Evolutionary conservation across 1,139 yeast species (phyloP).

Genomic region (Tardiomyces blankii): DNA sequence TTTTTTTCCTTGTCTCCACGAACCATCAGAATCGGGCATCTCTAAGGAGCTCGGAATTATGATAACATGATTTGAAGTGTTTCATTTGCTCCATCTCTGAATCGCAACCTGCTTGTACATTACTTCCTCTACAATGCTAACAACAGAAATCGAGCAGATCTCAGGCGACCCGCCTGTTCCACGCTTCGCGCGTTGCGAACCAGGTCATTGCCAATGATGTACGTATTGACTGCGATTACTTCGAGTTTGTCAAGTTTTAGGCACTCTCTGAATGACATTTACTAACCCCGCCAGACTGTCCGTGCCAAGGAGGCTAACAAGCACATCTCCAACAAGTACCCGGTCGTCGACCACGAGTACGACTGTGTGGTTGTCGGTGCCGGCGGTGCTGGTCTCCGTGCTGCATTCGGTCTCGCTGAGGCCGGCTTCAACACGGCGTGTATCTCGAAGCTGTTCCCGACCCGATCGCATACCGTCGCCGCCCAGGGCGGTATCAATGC

Average conservation of each 20-base stretch:
- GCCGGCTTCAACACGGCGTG: slow-evolving; percentile 98
- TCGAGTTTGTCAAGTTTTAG: background rate
- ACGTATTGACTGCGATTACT: slow-evolving; percentile 8
- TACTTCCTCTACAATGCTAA: too few species aligned
- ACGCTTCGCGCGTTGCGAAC: slow-evolving; percentile 15
- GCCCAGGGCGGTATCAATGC: slow-evolving; percentile 99
- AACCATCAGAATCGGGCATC: too few species aligned
- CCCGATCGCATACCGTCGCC: slow-evolving; percentile 97
- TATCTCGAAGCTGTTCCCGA: slow-evolving; percentile 93
- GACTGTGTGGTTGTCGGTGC: slow-evolving; percentile 98
- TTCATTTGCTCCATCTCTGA: too few species aligned
- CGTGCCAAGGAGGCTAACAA: slow-evolving; percentile 30
- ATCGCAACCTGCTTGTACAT: too few species aligned
- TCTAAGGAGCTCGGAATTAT: too few species aligned
- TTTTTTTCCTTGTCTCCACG: too few species aligned
- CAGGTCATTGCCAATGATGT: slow-evolving; percentile 19
- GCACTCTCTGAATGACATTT: background rate
- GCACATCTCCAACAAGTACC: slow-evolving; percentile 54
- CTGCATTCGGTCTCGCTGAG: slow-evolving; percentile 94
- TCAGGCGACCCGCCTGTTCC: slow-evolving; percentile 14
- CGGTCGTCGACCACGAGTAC: slow-evolving; percentile 88
- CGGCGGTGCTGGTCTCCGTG: slow-evolving; percentile 98
- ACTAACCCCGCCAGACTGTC: slow-evolving; percentile 11
- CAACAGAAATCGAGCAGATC: background rate
- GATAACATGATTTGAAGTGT: too few species aligned